Evolutionary conservation across 352 stramenopile genomes (phyloP).

Genomic region (Globisporangium radiosum): DNA sequence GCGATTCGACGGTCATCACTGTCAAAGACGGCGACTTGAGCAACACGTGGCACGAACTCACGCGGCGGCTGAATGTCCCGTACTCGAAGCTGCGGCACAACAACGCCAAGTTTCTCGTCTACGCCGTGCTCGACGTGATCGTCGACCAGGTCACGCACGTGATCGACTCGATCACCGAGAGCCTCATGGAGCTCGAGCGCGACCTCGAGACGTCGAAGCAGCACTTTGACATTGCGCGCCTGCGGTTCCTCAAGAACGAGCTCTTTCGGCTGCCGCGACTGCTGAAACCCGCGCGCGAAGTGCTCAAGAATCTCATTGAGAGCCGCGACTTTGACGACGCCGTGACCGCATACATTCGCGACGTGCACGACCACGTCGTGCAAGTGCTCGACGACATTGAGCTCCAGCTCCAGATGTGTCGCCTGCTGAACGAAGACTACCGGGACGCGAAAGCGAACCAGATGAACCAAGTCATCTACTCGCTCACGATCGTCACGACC

Average conservation of each 20-base stretch:
- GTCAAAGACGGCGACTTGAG: conserved; percentile 65
- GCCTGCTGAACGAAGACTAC: conserved; percentile 73
- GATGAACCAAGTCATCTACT: conserved; percentile 90
- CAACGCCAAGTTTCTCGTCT: conserved; percentile 83
- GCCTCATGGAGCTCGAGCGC: conserved; percentile 69
- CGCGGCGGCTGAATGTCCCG: conserved; percentile 58
- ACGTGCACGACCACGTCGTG: conserved; percentile 80
- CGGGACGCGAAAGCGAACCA: conserved; percentile 77
- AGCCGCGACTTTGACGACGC: conserved; percentile 75
- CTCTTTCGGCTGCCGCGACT: conserved; percentile 67
- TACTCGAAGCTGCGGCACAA: conserved; percentile 90
- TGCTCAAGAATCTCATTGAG: conserved; percentile 81
- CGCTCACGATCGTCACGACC: conserved; percentile 85
- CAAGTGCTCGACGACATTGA: conserved; percentile 80
- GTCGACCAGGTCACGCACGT: conserved; percentile 79
- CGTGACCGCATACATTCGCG: conserved; percentile 78
- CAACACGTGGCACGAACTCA: conserved; percentile 73
- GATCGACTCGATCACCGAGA: conserved; percentile 72
- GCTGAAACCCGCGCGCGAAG: conserved; percentile 75
- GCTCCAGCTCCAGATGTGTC: conserved; percentile 74
- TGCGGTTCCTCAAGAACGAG: conserved; percentile 76
- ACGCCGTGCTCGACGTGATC: conserved; percentile 83
- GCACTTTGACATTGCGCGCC: conserved; percentile 59
- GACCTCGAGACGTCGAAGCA: conserved; percentile 60
- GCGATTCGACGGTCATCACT: conserved; percentile 80